These are phyloP conservation scores for Magnolia sinica DNA, from an alignment of 164 flowering plant species.

Conservation along the genomic window DNA sequence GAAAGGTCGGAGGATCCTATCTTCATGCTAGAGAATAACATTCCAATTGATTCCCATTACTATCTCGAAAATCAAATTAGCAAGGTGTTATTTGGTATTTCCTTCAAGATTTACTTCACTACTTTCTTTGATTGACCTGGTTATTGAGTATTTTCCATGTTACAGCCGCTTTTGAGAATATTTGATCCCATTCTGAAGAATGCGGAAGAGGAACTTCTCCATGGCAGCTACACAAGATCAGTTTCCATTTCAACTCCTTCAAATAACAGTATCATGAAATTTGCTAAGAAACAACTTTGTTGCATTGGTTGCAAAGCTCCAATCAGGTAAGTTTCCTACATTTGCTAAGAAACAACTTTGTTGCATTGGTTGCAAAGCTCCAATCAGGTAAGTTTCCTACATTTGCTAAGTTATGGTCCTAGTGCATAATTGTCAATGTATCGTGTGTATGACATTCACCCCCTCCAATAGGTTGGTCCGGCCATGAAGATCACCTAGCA, in stretches of 20 bases:
- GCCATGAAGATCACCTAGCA: neutral
- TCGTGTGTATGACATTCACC: neutral
- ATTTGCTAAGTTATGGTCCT: neutral
- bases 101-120: neutral
- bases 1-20: slow-evolving; percentile 98
- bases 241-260: slow-evolving; percentile 94
- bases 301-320: slow-evolving; percentile 94
- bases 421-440: neutral
- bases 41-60: slow-evolving; percentile 91
- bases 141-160: slow-evolving; percentile 6
- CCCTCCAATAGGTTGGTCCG: neutral
- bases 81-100: slow-evolving; percentile 49
- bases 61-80: slow-evolving; percentile 94
- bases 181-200: slow-evolving; percentile 95
- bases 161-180: slow-evolving; percentile 87
- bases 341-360: too few relatives aligned
- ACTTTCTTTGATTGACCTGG: neutral
- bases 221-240: slow-evolving; percentile 90
- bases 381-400: too few relatives aligned
- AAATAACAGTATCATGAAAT: slow-evolving; percentile 89
- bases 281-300: slow-evolving; percentile 84
- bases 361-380: too few relatives aligned
- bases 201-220: slow-evolving; percentile 90
- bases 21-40: slow-evolving; percentile 89
- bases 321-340: slow-evolving; percentile 47